Base-by-base conservation (phyloP, 2,329 filamentous ascomycete genomes). In the Aspergillus brunneoviolaceus region DNA sequence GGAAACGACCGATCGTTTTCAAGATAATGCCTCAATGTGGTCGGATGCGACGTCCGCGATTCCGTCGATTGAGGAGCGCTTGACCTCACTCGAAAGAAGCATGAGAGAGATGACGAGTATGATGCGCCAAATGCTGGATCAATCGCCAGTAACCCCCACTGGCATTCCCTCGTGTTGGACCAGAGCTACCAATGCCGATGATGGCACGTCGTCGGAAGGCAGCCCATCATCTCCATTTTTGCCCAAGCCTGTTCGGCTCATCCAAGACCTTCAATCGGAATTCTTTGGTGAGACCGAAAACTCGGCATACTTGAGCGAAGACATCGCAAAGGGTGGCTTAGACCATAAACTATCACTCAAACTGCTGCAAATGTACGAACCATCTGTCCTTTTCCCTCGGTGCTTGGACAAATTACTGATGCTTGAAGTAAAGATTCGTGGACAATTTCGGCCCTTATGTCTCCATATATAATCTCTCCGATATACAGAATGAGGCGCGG, bases 71-170 rank as follows among this genome's bases (percentile, higher is more conserved):
- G 72, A 74, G 51, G 72, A 74, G 60, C 69, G 72, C 11, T 65
- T 74, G 14, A 67, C 63, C 19, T 73, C 72, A 12, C 59, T 74
- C 14, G 72, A 74, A 58, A 63, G 67, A 23, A 68, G 70, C 27
- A 74, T 74, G 71, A 70, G 68, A 19, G 72, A 74, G 59, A 73
- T 74, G 71, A 73, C 72, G 2, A 63, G 70, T 49, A 65, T 73
- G 55, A 69, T 74, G 67, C 70, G 70, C 29, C 71, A 72, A 52
- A 73, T 74, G 56, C 61, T 70, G 39, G 67, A 70, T 21, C 66
- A 68, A 21, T 62, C 69, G 19, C 66, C 70, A 5, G 67, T 53
- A 21, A 51, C 63, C 12, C 61, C 65, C 21, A 57, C 60, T 39
- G 66, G 63, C 39, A 61, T 67, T 1, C 62, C 54, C 9, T 64